A percentile compares a stretch with the other conserved stretches of the same genome.
Evolutionary conservation across 306 rosid genomes (phyloP).

Genomic region (Ammopiptanthus mongolicus): DNA sequence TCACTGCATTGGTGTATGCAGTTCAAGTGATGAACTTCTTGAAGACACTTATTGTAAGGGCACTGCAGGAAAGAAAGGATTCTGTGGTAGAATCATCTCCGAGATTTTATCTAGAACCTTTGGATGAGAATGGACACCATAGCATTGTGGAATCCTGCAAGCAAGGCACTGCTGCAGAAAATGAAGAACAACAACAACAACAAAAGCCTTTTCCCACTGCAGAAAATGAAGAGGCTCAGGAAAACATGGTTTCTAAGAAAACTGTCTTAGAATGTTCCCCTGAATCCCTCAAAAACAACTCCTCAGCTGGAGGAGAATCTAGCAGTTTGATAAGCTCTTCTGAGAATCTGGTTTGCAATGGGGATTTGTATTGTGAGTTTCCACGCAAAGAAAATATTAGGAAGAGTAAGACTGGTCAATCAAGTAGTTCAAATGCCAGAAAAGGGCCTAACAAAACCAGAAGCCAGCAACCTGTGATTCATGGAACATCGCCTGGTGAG

Average conservation of each 20-base stretch:
- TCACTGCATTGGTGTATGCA: conserved; percentile 84
- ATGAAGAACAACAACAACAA: background rate
- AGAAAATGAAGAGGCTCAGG: conserved; percentile 39
- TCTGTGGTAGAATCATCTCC: conserved; percentile 37
- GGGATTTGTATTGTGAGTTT: conserved; percentile 32
- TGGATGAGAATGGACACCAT: conserved; percentile 45
- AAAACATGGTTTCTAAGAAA: conserved; percentile 24
- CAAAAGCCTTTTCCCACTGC: background rate
- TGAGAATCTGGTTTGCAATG: conserved; percentile 31
- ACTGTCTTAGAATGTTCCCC: conserved; percentile 25
- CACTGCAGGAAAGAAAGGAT: conserved; percentile 57
- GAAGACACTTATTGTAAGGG: conserved; percentile 61
- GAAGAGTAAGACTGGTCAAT: conserved; percentile 39
- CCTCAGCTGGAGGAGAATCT: conserved; percentile 34
- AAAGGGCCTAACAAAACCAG: conserved; percentile 34
- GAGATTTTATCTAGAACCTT: conserved; percentile 41
- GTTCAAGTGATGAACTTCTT: conserved; percentile 93
- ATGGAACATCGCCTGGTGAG: conserved; percentile 30
- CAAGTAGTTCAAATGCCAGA: conserved; percentile 39
- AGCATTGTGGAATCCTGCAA: conserved; percentile 39
- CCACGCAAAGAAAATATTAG: conserved; percentile 28
- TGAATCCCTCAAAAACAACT: conserved; percentile 17
- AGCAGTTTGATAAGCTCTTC: conserved; percentile 24
- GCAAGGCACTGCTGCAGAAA: conserved; percentile 27
- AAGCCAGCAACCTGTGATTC: conserved; percentile 31